Percentiles rank a stretch among this genome's conserved stretches.
Conservation (phyloP, 2,329 filamentous ascomycete species). For the Mariannaea elegans region DNA sequence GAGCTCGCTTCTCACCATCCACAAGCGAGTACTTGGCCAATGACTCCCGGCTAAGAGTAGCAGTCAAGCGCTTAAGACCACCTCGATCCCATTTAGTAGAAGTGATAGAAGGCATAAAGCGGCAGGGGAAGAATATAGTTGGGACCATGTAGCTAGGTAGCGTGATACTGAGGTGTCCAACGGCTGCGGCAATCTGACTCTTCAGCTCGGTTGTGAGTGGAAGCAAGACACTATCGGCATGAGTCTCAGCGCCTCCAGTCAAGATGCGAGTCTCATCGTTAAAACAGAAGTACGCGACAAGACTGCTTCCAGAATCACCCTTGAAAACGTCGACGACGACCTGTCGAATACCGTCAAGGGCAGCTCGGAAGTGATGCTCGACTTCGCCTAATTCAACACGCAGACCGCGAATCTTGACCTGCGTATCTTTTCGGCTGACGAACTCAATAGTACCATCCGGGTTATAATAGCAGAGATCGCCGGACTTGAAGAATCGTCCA, state of each 20-base stretch:
- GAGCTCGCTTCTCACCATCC: not conserved
- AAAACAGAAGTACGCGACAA: too few species aligned
- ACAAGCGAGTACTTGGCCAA: not conserved
- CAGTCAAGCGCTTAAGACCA: conserved; percentile 8
- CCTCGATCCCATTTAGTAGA: conserved; percentile 32
- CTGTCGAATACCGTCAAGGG: not conserved
- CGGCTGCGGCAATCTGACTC: too few species aligned
- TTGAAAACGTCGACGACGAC: not conserved
- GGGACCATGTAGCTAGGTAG: too few species aligned
- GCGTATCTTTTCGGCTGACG: not conserved
- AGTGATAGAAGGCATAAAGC: too few species aligned
- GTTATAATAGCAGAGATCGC: not conserved
- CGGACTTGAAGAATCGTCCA: not conserved
- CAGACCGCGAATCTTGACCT: too few species aligned
- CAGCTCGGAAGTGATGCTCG: not conserved
- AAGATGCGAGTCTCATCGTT: conserved; percentile 33
- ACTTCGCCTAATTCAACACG: not conserved
- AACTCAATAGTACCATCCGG: not conserved
- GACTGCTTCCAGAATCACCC: not conserved
- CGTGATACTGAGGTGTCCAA: too few species aligned
- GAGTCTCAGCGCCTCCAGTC: not conserved
- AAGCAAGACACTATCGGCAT: not conserved
- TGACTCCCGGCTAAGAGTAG: conserved; percentile 13
- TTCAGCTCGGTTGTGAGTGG: not conserved
- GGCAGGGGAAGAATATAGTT: too few species aligned